Evolutionary conservation across 495 filamentous ascomycete genomes (phyloP).

Genomic region (Tuber magnatum): DNA sequence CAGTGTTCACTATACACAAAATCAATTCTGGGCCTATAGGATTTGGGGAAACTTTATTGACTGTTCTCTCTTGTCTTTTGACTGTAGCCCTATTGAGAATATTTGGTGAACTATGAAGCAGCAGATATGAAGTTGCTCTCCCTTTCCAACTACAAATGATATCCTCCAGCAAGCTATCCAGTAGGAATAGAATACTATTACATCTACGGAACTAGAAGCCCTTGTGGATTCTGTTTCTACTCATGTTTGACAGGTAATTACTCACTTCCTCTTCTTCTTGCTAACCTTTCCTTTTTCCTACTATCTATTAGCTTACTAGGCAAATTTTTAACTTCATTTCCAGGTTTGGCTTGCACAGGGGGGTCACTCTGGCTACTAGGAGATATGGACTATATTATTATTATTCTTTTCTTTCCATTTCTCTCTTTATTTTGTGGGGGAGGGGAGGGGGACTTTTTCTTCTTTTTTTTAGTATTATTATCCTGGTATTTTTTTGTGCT

Average conservation of each 20-base stretch:
- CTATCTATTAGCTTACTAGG: too few relatives aligned
- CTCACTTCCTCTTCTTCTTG: neutral
- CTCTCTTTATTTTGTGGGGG: too few relatives aligned
- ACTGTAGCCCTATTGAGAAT: conserved; percentile 13
- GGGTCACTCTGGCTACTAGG: neutral
- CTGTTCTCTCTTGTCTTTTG: neutral
- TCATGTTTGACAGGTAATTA: neutral
- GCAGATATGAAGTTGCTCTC: neutral
- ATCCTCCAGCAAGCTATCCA: neutral
- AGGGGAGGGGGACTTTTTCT: neutral
- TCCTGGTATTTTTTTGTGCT: neutral
- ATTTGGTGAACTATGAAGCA: conserved; percentile 7
- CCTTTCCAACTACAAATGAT: neutral
- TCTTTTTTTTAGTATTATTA: neutral
- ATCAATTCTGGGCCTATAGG: neutral
- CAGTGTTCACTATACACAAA: neutral
- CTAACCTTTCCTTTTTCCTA: too few relatives aligned
- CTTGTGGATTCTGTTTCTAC: neutral
- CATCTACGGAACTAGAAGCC: neutral
- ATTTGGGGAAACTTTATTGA: conserved; percentile 4
- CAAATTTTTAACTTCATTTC: neutral
- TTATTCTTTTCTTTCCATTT: too few relatives aligned
- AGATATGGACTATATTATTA: neutral
- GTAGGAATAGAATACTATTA: conserved; percentile 5
- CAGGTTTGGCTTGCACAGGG: neutral